Evolutionary conservation across 345 rosid species (phyloP), one percentile per base, ranked within the genome.

Genomic region (Citrus australasica): DNA sequence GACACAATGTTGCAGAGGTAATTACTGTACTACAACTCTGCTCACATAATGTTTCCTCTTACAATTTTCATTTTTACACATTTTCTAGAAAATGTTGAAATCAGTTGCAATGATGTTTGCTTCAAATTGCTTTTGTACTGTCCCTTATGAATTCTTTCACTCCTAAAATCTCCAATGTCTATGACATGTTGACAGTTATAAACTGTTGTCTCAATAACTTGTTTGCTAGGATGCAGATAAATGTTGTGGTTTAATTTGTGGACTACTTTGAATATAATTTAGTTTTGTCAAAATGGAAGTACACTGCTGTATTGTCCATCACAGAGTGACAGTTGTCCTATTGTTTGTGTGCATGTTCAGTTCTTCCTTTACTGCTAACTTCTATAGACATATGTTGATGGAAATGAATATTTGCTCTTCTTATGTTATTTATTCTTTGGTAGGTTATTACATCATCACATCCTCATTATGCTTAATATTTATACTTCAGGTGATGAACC

Each of bases 1-100:
- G 93, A 40, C 99, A 95, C 88, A 95, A 95, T 88, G 97, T 93
- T 75, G 98, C 99, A 13, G 99, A 93, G 97, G 99, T 95, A 86
- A 69, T 64, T 69, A 73, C 69, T 67, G 65, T 81, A 59, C 62
- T 37, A 61, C 6, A 73, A 67, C 32, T 67, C 67, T n/a, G 30
- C 30, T 67, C 9, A 9, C 17, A 5, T 60, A 38, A 21, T 37
- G 19, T 37, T 27, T 67, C 51, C 37, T 27, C 58, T 66, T 33
- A 17, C 51, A 7, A 38, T 8, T 35, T 55, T 75, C 27, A 13
- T 40, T n/a, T 37, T 58, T 58, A 24, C 13, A 1, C 33, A 16
- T 30, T 63, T 48, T 48, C 14, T n/a, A 16, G 10, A 46, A 48
- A 9, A 28, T 51, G 24, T 30, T 53, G 25, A 70, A 51, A 37